These are phyloP conservation scores for Aciculosporium take DNA, from an alignment of 2,329 filamentous ascomycete species.

Conservation along the genomic window DNA sequence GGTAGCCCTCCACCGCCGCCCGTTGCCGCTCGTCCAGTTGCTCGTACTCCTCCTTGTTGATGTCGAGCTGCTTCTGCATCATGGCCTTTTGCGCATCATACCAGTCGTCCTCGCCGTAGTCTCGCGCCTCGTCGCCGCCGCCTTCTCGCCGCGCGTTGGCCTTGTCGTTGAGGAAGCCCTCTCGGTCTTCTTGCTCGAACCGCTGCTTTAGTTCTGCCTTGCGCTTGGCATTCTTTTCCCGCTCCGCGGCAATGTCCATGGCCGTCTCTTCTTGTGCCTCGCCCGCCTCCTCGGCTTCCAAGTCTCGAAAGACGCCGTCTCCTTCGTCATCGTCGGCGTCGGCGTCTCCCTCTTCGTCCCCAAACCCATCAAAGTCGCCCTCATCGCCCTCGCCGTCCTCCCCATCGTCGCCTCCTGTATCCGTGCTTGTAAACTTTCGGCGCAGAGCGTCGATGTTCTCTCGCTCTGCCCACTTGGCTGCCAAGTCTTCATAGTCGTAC, in stretches of 20 bases:
- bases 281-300: constrained; percentile 40
- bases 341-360: constrained; percentile 38
- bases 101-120: constrained; percentile 97
- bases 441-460: constrained; percentile 64
- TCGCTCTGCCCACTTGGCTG: constrained; percentile 70
- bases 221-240: constrained; percentile 74
- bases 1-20: constrained; percentile 74
- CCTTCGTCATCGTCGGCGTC: constrained; percentile 51
- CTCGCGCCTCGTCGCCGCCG: constrained; percentile 48
- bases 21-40: constrained; percentile 73
- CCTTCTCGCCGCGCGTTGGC: constrained; percentile 58
- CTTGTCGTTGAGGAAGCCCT: constrained; percentile 87
- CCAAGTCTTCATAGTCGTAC: constrained; percentile 68
- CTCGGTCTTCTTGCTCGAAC: constrained; percentile 96
- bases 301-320: constrained; percentile 72
- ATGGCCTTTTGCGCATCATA: constrained; percentile 92
- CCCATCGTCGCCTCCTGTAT: constrained; percentile 27
- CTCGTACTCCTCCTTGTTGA: constrained; percentile 91
- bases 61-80: constrained; percentile 88
- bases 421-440: constrained; percentile 59
- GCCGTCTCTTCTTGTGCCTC: constrained; percentile 25
- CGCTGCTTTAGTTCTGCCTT: constrained; percentile 91
- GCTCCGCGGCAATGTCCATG: constrained; percentile 65
- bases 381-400: constrained; percentile 32
- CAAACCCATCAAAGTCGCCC: constrained; percentile 40